Conservation (phyloP, 305 asterid genomes). For the Plantago coronopus region DNA sequence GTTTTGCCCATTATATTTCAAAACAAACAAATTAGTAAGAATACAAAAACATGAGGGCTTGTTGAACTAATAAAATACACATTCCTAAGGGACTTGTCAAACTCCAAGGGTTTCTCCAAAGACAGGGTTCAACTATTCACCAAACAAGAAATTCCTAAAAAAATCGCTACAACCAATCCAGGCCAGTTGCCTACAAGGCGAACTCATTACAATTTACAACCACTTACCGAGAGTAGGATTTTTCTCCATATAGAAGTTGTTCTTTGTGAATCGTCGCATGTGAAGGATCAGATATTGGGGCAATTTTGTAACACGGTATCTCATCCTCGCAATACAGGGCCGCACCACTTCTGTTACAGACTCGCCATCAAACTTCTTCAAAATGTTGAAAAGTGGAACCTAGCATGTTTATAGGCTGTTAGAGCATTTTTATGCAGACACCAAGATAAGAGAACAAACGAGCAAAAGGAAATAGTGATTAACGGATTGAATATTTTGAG, state of each 20-base stretch:
- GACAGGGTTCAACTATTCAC: no score
- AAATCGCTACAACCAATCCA: neutral
- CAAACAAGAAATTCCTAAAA: no score
- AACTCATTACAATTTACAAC: slow-evolving; percentile 10
- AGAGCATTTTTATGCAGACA: neutral
- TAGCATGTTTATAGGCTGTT: slow-evolving; percentile 27
- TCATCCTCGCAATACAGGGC: slow-evolving; percentile 85
- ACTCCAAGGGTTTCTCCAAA: no score
- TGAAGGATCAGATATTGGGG: slow-evolving; percentile 78
- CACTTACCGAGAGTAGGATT: slow-evolving; percentile 92
- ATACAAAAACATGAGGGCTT: no score
- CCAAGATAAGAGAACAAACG: neutral
- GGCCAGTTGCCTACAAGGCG: neutral
- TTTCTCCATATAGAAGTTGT: slow-evolving; percentile 93
- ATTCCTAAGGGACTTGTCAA: no score
- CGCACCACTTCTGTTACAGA: slow-evolving; percentile 87
- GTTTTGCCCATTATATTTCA: no score
- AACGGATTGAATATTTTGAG: no score
- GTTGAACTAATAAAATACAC: no score
- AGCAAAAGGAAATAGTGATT: neutral
- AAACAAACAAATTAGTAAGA: no score
- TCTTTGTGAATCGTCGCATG: slow-evolving; percentile 93
- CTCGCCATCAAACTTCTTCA: slow-evolving; percentile 94
- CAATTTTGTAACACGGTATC: slow-evolving; percentile 82
- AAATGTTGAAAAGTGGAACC: slow-evolving; percentile 97